Percentiles rank a stretch among this genome's conserved stretches.
Evolutionary conservation across 345 rosid genomes (phyloP).

Genomic region (thale cress (Arabidopsis thaliana)): DNA sequence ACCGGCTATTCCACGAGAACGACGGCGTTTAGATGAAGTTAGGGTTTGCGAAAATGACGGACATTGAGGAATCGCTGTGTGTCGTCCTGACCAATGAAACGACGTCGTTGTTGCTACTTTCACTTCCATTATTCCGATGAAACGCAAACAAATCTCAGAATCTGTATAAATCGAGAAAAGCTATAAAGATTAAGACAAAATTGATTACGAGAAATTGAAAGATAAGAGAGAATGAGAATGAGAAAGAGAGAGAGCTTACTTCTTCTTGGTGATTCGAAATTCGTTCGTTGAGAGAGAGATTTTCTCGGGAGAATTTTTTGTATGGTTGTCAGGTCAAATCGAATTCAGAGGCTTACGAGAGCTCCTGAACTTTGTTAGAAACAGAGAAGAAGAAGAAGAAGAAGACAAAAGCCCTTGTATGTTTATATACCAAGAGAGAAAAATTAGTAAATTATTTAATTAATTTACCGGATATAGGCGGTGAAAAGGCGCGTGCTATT

Average conservation of each 20-base stretch:
- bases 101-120: constrained; percentile 43
- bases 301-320: constrained; percentile 14
- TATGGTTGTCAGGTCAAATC: constrained; percentile 21
- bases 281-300: background rate
- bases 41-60: constrained; percentile 40
- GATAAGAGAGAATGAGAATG: background rate
- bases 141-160: background rate
- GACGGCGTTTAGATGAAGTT: constrained; percentile 41
- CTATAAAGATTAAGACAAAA: background rate
- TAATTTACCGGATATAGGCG: constrained; percentile 39
- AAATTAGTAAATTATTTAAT: background rate
- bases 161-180: constrained; percentile 16
- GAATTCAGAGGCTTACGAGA: constrained; percentile 32
- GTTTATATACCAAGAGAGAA: constrained; percentile 21
- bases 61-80: constrained; percentile 27
- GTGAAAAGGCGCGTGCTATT: constrained; percentile 24
- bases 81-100: constrained; percentile 45
- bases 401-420: background rate
- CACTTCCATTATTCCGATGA: constrained; percentile 34
- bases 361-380: constrained; percentile 39
- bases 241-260: constrained; percentile 14
- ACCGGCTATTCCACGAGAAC: constrained; percentile 5
- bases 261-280: background rate
- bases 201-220: background rate
- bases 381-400: background rate